Base-by-base conservation (phyloP, 2,329 filamentous ascomycete species). In the Microsporum ferrugineum region DNA sequence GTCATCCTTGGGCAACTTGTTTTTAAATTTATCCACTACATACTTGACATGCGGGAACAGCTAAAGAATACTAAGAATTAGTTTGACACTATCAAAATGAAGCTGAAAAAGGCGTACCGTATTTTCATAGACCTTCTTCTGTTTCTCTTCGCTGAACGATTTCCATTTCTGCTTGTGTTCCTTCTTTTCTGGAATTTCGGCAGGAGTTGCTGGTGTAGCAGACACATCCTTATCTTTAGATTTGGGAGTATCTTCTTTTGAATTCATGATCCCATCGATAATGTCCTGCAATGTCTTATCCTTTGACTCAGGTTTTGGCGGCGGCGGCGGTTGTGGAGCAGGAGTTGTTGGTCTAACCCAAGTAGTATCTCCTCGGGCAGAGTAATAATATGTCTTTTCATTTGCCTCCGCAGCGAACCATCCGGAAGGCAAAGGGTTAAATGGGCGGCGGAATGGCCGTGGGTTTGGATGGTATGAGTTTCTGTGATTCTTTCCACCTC, bases 61-160 rank as follows among this genome's bases (percentile, higher is more conserved):
- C 90, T 94, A 60, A 33, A 60, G 6, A 27, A 6, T 17, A 27
- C 12, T 55, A 6, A 7, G 23, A 8, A 58, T 59, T 47, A 59
- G 57, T 17, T 5, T 57, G n/a, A 23, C 17, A 8, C 31, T 55
- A 27, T 10, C 23, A 14, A 14, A 41, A 12, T 14, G 29, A 23
- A 23, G 29, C n/a, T 7, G 3, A 34, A 47, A 29, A 34, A 31
- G 27, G 10, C 88, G 73, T 80, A 95, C 90, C 58, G 91, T 95
- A 70, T 91, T 91, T 73, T 96, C 91, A 69, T 96, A 97, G 1
- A 96, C 80, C 77, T 90, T 96, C 83, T 91, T 95, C 75, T 94
- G 89, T 75, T 96, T 96, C 66, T 96, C 91, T 66, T 79, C 72
- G 60, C 75, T 73, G 62, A 77, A 77, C 58, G 75, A 79, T 69